A percentile compares a stretch with the other conserved stretches of the same genome.
These are phyloP conservation scores for Mycena pura DNA, from an alignment of 768 basidiomycete genomes.

Conservation along the genomic window DNA sequence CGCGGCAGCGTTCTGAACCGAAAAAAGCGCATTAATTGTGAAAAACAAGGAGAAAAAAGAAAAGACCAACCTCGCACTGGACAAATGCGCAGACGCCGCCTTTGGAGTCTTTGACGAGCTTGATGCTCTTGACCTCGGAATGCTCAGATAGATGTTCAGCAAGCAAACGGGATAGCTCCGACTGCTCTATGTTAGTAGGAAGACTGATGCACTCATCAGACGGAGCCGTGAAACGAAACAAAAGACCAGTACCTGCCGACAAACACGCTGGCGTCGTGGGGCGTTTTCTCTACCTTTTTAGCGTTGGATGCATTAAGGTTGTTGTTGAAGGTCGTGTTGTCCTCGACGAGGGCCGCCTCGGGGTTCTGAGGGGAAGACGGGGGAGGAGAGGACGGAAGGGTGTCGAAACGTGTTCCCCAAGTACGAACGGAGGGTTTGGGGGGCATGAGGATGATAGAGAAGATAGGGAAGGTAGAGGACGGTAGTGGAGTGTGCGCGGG, in stretches of 20 bases:
- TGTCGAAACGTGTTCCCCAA: constrained; percentile 80
- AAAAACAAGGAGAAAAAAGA: constrained; percentile 8
- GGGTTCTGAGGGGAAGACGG: constrained; percentile 41
- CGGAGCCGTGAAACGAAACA: background rate
- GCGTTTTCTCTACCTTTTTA: constrained; percentile 54
- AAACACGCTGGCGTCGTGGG: constrained; percentile 83
- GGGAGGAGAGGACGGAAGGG: constrained; percentile 59
- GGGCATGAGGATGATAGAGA: constrained; percentile 46
- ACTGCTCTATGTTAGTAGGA: constrained; percentile 70
- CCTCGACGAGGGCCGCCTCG: constrained; percentile 24
- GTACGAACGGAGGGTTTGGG: constrained; percentile 50
- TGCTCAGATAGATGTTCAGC: constrained; percentile 71
- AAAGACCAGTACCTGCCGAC: constrained; percentile 70
- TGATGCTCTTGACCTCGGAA: constrained; percentile 69
- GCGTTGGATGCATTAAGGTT: constrained; percentile 30
- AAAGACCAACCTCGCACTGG: constrained; percentile 76
- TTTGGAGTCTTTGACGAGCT: constrained; percentile 76
- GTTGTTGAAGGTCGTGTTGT: constrained; percentile 27
- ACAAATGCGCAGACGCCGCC: constrained; percentile 86
- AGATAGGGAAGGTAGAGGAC: constrained; percentile 32
- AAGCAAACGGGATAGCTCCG: constrained; percentile 65
- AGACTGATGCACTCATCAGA: constrained; percentile 51
- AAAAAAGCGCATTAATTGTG: constrained; percentile 21
- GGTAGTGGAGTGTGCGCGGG: constrained; percentile 24
- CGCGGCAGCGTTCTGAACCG: constrained; percentile 59